Evolutionary conservation across 2,329 filamentous ascomycete genomes (phyloP), one percentile per base, ranked within the genome.

Genomic region (Sarocladiaceae sp.): DNA sequence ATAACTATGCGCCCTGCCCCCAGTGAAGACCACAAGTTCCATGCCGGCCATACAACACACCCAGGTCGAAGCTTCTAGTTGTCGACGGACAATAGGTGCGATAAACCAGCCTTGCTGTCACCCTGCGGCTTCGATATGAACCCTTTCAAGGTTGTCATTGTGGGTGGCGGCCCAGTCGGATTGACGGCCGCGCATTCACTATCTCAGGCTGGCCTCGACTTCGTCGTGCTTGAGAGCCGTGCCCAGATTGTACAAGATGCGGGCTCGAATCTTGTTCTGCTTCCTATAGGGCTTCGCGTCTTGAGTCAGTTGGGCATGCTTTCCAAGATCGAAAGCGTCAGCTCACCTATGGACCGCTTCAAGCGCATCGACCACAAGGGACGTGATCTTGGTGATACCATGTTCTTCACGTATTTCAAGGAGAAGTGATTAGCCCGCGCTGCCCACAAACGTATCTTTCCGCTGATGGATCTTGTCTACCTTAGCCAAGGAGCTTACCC

Each of bases 181-280:
- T 47, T 61, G 2, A 51, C 48, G 0, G 53, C 58, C 2, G 58
- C 58, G 1, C 55, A 58, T 12, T 49, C 55, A 0, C 50, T 61
- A 2, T 45, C 47, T 3, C 52, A 42, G 3, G 58, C 58, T 4
- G 49, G 50, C n/a, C 61, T 69, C 27, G 60, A 68, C 44, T 69
- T 64, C 10, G 50, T 65, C 32, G 44, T 69, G 6, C 61, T 69
- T 1, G 66, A 69, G 43, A 49, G 55, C 10, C 56, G 59, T 2
- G 21, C 50, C 1, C 48, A 51, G 0, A 21, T 62, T 9, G 46
- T 59, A 47, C 46, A 55, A 32, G 53, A 64, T 48, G 55, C 57
- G 12, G 54, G 55, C 18, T 54, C 58, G 16, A 54, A 61, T 53
- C 48, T 66, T 43, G 52, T 61, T 12, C 48, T 69, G 43, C 48